Percentiles rank a stretch among this genome's conserved stretches.
Conservation (phyloP, 192 early-diverging fungal species). For the Cetraspora pellucida region DNA sequence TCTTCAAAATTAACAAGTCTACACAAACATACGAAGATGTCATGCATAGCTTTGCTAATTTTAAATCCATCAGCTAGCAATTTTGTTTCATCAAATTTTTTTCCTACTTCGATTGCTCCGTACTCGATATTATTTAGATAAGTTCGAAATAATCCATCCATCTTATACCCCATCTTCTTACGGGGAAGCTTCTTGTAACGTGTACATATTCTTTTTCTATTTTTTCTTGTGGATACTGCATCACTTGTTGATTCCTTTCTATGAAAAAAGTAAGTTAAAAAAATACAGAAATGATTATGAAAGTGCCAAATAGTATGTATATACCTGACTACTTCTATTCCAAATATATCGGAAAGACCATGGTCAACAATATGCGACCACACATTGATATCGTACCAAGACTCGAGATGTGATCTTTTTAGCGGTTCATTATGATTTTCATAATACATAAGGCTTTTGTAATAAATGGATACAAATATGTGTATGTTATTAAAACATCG, state of each 20-base stretch:
- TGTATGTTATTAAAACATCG: conserved; percentile 31
- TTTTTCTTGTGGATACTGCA: conserved; percentile 26
- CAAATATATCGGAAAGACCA: conserved; percentile 28
- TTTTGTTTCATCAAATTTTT: conserved; percentile 34
- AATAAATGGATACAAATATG: conserved; percentile 26
- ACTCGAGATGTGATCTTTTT: conserved; percentile 32
- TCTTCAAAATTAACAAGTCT: conserved; percentile 16
- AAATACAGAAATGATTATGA: conserved; percentile 14
- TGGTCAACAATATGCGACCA: conserved; percentile 36
- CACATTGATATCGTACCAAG: conserved; percentile 34
- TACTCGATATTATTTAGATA: conserved; percentile 32
- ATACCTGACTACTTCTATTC: conserved; percentile 32
- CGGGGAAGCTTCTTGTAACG: conserved; percentile 13
- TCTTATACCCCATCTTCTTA: conserved; percentile 16
- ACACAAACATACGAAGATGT: conserved; percentile 32
- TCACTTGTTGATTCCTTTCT: conserved; percentile 24
- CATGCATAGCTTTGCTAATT: conserved; percentile 30
- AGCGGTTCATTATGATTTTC: conserved; percentile 33
- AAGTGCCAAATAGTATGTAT: conserved; percentile 14
- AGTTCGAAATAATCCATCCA: conserved; percentile 27
- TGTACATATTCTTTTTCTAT: conserved; percentile 16
- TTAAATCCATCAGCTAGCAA: conserved; percentile 25
- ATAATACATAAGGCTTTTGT: conserved; percentile 32
- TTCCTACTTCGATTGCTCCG: conserved; percentile 26
- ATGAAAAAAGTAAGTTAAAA: conserved; percentile 29